phyloP scores from a whole-genome alignment of 208 protist species.

The Acanthamoeba triangularis region DNA sequence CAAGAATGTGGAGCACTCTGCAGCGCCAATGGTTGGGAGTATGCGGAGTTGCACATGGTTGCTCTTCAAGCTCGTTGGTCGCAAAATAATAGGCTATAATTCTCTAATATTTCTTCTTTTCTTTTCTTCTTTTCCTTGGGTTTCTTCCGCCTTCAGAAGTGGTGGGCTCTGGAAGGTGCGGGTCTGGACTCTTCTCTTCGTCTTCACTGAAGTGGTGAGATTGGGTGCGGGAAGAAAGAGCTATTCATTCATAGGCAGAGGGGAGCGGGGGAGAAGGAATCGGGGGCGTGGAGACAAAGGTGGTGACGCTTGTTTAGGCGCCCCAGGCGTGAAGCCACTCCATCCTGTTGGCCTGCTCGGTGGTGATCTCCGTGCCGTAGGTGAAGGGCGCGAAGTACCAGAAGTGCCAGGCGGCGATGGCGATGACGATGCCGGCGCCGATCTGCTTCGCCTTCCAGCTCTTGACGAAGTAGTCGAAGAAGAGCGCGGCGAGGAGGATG shows the following conservation, averaged over 20 bases:
- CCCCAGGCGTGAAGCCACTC: conserved; percentile 47
- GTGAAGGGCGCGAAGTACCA: conserved; percentile 55
- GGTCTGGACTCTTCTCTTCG: too few relatives aligned
- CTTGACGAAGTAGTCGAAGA: conserved; percentile 57
- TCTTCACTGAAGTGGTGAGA: too few relatives aligned
- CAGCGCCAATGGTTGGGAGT: background rate
- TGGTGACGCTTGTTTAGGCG: background rate
- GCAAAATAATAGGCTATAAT: background rate
- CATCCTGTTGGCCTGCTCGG: background rate
- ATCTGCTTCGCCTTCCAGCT: conserved; percentile 26
- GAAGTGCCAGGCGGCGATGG: conserved; percentile 16
- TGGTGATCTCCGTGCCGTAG: conserved; percentile 61
- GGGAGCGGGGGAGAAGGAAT: background rate
- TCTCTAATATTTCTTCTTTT: background rate
- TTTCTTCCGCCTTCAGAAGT: too few relatives aligned
- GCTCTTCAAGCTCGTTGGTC: background rate
- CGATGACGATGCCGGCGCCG: conserved; percentile 13
- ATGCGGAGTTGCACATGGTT: background rate
- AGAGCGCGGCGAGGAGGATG: conserved; percentile 27
- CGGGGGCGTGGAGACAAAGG: background rate
- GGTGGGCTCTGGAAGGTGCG: too few relatives aligned
- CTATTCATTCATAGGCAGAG: background rate
- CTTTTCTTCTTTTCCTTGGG: background rate
- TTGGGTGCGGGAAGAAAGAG: background rate
- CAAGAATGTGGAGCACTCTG: background rate